Base-by-base conservation (phyloP, 192 early-diverging fungal species). In the Linnemannia hyalina region DNA sequence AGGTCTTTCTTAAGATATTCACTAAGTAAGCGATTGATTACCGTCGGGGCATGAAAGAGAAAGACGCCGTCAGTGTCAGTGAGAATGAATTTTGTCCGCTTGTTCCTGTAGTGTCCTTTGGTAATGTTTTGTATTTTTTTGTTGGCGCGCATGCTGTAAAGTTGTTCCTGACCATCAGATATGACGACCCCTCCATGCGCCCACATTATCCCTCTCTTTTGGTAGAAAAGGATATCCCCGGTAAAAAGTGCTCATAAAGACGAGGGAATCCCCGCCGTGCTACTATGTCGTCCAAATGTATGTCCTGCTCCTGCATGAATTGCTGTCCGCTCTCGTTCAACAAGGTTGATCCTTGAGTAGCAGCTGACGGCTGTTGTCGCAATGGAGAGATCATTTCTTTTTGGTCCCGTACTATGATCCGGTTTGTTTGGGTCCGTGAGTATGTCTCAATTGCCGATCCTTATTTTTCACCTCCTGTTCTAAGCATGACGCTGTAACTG, bases 1-100 rank as follows among this genome's bases (percentile, higher is more conserved):
- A 93, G 82, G 29, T 92, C 90, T 71, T 89, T 92, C 80, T 93
- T 93, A 76, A 96, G 82, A 72, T 94, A 96, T 75, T 95, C 91
- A 78, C 92, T 93, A 79, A 79, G 60, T 32, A 32, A 26, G 13
- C 60, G 11, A 32, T 11, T 29, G 11, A 52, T 52, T 18, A 16
- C 26, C n/a, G 29, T 65, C 60, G 60, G 60, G 29, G 32, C 60
- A 15, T 65, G 60, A 65, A 65, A 65, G 26, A 15, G 11, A 65
- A 32, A 65, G 26, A 60, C 0, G 29, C 29, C 60, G 29, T 65
- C 29, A 65, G 60, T 32, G 60, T 65, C 60, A 65, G 60, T 13
- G 26, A 29, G 60, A 65, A 65, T 65, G 60, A 65, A 65, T 15
- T 65, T 65, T 65, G 60, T 65, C 60, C 29, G 29, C 60, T 15